These are phyloP conservation scores for Lecanosticta acicola DNA, from an alignment of 2,329 filamentous ascomycete genomes.

Conservation along the genomic window DNA sequence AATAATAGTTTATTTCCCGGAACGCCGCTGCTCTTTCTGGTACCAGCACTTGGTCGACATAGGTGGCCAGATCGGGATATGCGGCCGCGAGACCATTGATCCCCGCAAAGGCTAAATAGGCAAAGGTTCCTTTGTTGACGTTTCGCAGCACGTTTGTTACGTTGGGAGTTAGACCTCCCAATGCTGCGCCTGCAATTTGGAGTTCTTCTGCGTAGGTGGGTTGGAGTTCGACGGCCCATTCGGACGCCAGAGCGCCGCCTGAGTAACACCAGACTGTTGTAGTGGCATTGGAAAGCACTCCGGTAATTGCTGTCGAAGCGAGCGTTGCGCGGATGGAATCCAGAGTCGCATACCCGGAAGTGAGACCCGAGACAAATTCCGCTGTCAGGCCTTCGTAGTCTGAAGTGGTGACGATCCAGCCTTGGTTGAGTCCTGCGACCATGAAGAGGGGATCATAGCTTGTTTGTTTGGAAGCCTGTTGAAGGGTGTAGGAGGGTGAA, in stretches of 20 bases:
- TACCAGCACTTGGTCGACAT: conserved; percentile 1
- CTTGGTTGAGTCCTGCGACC: conserved; percentile 17
- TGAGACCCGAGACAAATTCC: conserved; percentile 22
- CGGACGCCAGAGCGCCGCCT: conserved; percentile 49
- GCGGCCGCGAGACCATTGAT: conserved; percentile 22
- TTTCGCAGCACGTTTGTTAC: conserved; percentile 21
- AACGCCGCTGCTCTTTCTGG: conserved; percentile 1
- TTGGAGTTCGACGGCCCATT: conserved; percentile 39
- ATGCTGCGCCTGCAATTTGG: conserved; percentile 26
- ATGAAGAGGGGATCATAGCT: conserved; percentile 8
- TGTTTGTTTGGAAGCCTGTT: conserved; percentile 6
- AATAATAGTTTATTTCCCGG: conserved; percentile 1
- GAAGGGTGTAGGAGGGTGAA: conserved; percentile 33
- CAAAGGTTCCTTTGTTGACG: conserved; percentile 24
- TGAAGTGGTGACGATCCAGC: conserved; percentile 23
- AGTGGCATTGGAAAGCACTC: background rate
- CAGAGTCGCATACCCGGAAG: conserved; percentile 25
- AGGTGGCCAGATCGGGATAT: conserved; percentile 19
- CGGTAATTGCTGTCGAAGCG: conserved; percentile 2
- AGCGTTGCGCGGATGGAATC: conserved; percentile 27
- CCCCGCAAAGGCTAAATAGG: conserved; percentile 24
- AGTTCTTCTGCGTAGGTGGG: conserved; percentile 28
- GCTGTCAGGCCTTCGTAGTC: conserved; percentile 28
- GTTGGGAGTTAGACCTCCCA: conserved; percentile 32
- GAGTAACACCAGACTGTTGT: conserved; percentile 42